Evolutionary conservation across 768 basidiomycete genomes (phyloP), one percentile per base, ranked within the genome.

Genomic region (Boletus vermiculosoides): DNA sequence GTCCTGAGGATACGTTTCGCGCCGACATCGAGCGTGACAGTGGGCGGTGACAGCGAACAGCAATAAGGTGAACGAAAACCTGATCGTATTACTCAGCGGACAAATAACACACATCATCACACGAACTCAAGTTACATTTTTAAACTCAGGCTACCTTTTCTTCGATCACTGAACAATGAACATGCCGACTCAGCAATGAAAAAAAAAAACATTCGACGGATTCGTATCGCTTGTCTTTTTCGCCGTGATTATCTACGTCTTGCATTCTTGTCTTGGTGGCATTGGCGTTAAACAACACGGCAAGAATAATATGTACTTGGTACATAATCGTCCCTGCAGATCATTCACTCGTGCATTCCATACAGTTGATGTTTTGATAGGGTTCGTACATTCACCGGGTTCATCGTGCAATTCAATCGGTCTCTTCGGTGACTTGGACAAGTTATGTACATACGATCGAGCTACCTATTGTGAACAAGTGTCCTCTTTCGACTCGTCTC

Each of bases 221-320:
- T 34, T 52, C 4, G 7, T 34, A 23, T 28, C 8, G n/a, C 31
- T 34, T 45, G 9, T 47, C 46, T 47, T 28, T 25, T 47, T 55
- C 53, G 81, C 84, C 83, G 78, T 68, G 78, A 77, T 75, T 84
- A 87, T 87, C 85, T 81, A 83, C 83, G 79, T 77, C 78, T 73
- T 77, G 78, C 76, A 61, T 45, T 31, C 73, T 60, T 56, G 45
- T 63, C 48, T 47, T 60, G 75, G 74, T 76, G 75, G 81, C 78
- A 74, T 71, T 69, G 80, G 73, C 79, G 86, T 85, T 87, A 87
- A 87, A 87, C 85, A 64, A 78, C 81, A 70, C 78, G 83, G 85
- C 85, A 57, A 87, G 62, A 87, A 49, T 11, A 54, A 78, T 37
- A 37, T 13, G 62, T 65, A 63, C 61, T 47, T 47, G 15, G 52